Conservation (phyloP, 2,329 filamentous ascomycete species). For the Colletotrichum sp. region DNA sequence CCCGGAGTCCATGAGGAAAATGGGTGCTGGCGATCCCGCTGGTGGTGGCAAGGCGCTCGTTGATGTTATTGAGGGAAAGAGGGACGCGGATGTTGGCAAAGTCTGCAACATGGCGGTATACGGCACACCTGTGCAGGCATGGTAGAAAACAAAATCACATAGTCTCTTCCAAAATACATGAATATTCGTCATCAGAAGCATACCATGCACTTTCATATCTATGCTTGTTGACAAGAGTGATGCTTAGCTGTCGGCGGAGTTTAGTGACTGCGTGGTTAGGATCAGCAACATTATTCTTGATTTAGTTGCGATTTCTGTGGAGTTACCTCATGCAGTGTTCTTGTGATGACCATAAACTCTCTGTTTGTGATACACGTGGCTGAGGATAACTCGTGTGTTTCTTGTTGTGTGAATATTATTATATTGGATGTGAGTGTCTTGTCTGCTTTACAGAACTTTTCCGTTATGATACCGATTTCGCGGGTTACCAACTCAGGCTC, state of each 20-base stretch:
- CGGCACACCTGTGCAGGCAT: not conserved
- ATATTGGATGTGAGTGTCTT: not conserved
- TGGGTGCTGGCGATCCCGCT: not conserved
- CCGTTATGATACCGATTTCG: not conserved
- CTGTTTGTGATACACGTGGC: not conserved
- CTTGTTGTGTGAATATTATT: fast-evolving
- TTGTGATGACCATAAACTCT: too few species aligned
- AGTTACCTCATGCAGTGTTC: not conserved
- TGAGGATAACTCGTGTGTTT: too few species aligned
- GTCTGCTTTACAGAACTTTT: fast-evolving
- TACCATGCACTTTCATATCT: too few species aligned
- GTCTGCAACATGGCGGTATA: not conserved
- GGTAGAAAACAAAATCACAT: not conserved
- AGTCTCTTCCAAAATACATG: fast-evolving
- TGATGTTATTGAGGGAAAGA: not conserved
- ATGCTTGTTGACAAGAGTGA: too few species aligned
- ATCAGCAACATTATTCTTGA: not conserved
- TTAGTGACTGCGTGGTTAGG: not conserved
- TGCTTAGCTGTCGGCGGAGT: too few species aligned
- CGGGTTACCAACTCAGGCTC: not conserved
- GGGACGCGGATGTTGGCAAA: not conserved
- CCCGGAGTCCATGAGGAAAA: not conserved
- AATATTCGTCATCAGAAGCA: fast-evolving
- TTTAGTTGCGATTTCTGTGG: not conserved
- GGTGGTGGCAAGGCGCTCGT: not conserved